Conservation (phyloP, 768 basidiomycete species). For the Termitomyces titanicus region DNA sequence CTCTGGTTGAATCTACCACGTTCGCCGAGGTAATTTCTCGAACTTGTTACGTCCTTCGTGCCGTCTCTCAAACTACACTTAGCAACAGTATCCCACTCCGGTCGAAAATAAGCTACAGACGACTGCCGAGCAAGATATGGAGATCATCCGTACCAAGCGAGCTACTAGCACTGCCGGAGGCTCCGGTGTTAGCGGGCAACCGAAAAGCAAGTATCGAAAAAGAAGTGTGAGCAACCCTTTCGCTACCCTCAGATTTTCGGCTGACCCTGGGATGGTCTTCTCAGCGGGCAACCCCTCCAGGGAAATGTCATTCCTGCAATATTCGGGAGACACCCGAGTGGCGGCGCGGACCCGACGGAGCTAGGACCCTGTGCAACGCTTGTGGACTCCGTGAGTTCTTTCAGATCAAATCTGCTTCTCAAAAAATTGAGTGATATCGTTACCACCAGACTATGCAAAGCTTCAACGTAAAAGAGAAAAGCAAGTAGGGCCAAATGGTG, state of each 20-base stretch:
- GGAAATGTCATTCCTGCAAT: constrained; percentile 86
- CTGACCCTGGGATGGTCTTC: constrained; percentile 27
- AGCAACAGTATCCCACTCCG: constrained; percentile 25
- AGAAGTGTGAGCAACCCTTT: constrained; percentile 62
- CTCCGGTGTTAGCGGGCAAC: constrained; percentile 44
- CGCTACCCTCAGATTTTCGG: constrained; percentile 1
- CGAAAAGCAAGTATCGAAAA: constrained; percentile 82
- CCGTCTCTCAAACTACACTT: not conserved
- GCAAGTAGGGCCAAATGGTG: constrained; percentile 48
- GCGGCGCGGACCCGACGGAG: constrained; percentile 82
- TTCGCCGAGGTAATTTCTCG: constrained; percentile 30
- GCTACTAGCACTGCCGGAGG: constrained; percentile 65
- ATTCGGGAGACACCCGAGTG: constrained; percentile 88
- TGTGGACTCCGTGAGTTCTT: constrained; percentile 73
- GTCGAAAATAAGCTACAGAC: constrained; percentile 41
- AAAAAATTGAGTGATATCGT: not conserved
- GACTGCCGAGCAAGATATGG: constrained; percentile 83
- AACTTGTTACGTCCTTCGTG: not conserved
- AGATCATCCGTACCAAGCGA: constrained; percentile 76
- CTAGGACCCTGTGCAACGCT: constrained; percentile 80
- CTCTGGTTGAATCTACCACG: constrained; percentile 18
- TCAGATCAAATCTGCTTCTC: not conserved
- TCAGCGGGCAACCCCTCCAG: constrained; percentile 81
- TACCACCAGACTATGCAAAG: constrained; percentile 69
- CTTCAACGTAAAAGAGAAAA: constrained; percentile 79